Conservation (phyloP, 192 early-diverging fungal genomes). For the Phycomyces blakesleeanus region DNA sequence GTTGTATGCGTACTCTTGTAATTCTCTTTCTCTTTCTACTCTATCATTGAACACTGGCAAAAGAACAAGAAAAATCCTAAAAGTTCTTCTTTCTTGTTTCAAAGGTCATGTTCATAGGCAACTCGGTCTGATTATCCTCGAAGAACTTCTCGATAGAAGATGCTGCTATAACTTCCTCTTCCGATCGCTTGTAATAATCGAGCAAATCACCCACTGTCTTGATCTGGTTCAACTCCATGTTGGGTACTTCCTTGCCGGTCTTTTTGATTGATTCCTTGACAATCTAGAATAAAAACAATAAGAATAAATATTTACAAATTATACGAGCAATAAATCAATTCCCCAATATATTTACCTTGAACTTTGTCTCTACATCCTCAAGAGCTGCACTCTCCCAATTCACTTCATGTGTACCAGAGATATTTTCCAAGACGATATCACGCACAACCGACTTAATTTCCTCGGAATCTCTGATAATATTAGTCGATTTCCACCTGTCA, state of each 20-base stretch:
- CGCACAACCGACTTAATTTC: constrained; percentile 21
- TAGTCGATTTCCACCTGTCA: constrained; percentile 24
- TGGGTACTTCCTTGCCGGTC: constrained; percentile 35
- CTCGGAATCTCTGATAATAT: constrained; percentile 19
- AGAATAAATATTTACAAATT: constrained; percentile 7
- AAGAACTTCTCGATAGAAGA: constrained; percentile 17
- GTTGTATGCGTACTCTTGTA: not conserved
- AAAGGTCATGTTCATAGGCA: constrained; percentile 30
- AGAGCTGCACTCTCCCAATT: constrained; percentile 22
- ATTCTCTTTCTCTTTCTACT: constrained; percentile 1
- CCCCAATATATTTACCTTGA: constrained; percentile 22
- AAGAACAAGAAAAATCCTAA: constrained; percentile 5
- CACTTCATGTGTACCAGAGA: constrained; percentile 6
- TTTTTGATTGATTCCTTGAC: constrained; percentile 34
- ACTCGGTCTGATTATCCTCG: constrained; percentile 5
- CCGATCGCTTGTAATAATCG: constrained; percentile 24
- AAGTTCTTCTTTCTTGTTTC: constrained; percentile 15
- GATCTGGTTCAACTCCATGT: constrained; percentile 37
- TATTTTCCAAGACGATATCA: constrained; percentile 20
- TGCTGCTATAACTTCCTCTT: not conserved
- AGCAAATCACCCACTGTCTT: constrained; percentile 32
- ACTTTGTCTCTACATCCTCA: constrained; percentile 32
- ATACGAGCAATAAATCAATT: not conserved
- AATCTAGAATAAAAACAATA: constrained; percentile 20
- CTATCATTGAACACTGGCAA: not conserved